Evolutionary conservation across 768 basidiomycete genomes (phyloP), one percentile per base, ranked within the genome.

Genomic region (Epithele typhae): DNA sequence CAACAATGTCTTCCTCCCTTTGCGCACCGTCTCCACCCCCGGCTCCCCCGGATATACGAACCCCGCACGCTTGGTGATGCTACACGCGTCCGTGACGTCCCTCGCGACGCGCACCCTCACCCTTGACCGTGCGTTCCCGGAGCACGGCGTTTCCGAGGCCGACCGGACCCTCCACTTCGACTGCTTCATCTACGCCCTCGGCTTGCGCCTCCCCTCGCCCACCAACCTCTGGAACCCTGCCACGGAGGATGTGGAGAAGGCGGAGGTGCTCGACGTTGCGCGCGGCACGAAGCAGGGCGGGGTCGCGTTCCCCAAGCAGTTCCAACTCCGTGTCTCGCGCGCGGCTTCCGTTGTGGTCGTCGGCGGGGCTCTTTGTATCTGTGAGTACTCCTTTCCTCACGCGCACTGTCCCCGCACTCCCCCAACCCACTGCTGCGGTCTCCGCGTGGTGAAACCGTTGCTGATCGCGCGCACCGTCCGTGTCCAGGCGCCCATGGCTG

Each of bases 321-420:
- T 72, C 45, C 83, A 84, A 55, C 58, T 65, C 3, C 68, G n/a
- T n/a, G n/a, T 87, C 40, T 64, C 73, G 43, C 62, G 59, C 2
- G 72, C 81, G 0, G 64, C 60, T 1, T 76, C 71, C 34, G 70
- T 88, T 3, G 71, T 87, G 6, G 73, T 87, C 12, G 74, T 87
- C 3, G 86, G 87, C 1, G 85, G 82, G 10, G 82, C 86, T 1
- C 73, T 87, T 8, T 86, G 85, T 3, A 78, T 87, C 22, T 81
- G 82, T 84, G 59, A 54, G 79, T 71, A 14, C 24, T 27, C 27
- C 14, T 30, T 7, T 30, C 14, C 27, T 30, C 34, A n/a, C n/a
- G n/a, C n/a, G n/a, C n/a, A n/a, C n/a, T n/a, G n/a, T n/a, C n/a
- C n/a, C n/a, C n/a, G n/a, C n/a, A 22, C 46, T 22, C 41, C 32